Percentiles rank a stretch among this genome's conserved stretches.
These are phyloP conservation scores for Salix dunnii DNA, from an alignment of 345 rosid species.

Conservation along the genomic window DNA sequence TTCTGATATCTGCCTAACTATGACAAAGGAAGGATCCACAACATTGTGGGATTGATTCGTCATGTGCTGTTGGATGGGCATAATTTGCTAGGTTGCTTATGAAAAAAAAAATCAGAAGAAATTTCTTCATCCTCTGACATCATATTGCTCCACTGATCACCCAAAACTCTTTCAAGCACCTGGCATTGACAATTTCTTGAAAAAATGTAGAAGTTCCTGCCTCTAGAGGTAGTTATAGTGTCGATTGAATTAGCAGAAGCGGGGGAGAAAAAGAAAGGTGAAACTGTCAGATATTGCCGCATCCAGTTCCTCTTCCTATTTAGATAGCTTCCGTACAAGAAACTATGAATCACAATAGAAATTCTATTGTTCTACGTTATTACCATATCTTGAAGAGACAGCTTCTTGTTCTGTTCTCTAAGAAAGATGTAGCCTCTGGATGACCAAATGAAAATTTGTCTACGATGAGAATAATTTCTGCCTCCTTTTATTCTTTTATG, in stretches of 20 bases:
- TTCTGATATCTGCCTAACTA: background rate
- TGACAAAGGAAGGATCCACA: background rate
- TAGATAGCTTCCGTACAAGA: background rate
- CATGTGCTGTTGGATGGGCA: background rate
- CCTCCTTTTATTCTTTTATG: background rate
- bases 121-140: background rate
- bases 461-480: background rate
- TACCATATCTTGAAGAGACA: background rate
- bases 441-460: background rate
- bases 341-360: background rate
- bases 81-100: background rate
- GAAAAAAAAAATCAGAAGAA: background rate
- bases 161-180: background rate
- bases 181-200: background rate
- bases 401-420: background rate
- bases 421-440: background rate
- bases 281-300: background rate
- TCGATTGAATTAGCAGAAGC: background rate
- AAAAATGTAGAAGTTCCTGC: background rate
- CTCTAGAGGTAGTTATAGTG: background rate
- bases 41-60: background rate
- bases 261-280: background rate
- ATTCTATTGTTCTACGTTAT: background rate
- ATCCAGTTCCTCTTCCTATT: background rate
- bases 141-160: background rate